These are phyloP conservation scores for Lipomyces japonicus DNA, from an alignment of 805 yeast species.

Conservation along the genomic window DNA sequence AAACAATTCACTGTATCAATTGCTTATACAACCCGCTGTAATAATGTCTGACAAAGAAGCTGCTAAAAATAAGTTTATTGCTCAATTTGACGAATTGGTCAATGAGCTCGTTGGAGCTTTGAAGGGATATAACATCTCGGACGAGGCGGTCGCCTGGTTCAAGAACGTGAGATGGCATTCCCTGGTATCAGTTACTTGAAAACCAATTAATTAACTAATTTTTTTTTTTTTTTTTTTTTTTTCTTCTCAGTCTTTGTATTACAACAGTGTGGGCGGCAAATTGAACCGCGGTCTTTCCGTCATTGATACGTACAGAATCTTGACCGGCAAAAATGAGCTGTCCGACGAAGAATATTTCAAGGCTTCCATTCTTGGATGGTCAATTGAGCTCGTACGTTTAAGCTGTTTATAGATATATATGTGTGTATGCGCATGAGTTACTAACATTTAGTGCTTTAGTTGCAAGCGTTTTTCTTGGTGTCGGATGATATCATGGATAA, in stretches of 20 bases:
- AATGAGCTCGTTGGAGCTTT: constrained; percentile 65
- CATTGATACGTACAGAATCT: constrained; percentile 81
- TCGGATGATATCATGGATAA: constrained; percentile 99
- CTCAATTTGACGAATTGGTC: constrained; percentile 72
- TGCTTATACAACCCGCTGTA: not conserved
- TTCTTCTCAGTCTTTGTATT: constrained; percentile 48
- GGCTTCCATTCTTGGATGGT: constrained; percentile 91
- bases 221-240: too few species aligned
- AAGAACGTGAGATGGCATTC: constrained; percentile 40
- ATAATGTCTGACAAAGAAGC: constrained; percentile 24
- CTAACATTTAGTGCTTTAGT: constrained; percentile 28
- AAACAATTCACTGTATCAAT: not conserved
- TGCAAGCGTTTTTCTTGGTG: constrained; percentile 94
- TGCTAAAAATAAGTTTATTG: constrained; percentile 28
- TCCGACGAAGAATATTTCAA: constrained; percentile 67
- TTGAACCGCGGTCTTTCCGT: constrained; percentile 94
- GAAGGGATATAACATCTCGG: constrained; percentile 70
- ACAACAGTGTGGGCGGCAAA: constrained; percentile 96
- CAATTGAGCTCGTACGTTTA: constrained; percentile 60
- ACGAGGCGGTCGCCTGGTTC: constrained; percentile 84
- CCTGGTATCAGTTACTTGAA: constrained; percentile 2
- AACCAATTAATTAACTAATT: too few species aligned
- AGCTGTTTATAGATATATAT: not conserved
- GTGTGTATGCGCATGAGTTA: not conserved
- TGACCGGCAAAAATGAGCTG: constrained; percentile 65